Evolutionary conservation across 1,284 basidiomycete species (phyloP), one percentile per base, ranked within the genome.

Genomic region (Exobasidium rhododendri): DNA sequence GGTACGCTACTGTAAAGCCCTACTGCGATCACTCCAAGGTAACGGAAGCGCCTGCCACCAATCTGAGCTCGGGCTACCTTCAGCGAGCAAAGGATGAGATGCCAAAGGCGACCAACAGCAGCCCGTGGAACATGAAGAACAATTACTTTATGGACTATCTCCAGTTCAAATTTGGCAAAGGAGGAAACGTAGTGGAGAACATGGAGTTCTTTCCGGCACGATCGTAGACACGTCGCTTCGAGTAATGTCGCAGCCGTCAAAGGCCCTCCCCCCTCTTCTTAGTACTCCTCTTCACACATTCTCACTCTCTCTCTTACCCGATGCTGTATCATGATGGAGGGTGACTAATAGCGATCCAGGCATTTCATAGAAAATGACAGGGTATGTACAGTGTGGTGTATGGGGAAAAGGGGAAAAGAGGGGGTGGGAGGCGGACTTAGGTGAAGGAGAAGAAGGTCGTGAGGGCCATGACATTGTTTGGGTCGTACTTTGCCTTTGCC

Each of bases 11-110:
- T 17, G 43, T 60, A n/a, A 65, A 61, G 13, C 65, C 56, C 17
- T 58, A 58, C 10, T 43, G 24, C n/a, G 40, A 46, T 51, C 28
- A 28, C 4, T 31, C 55, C 6, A 7, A 60, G 63, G 49, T 69
- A 30, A 50, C 47, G n/a, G 65, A 57, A 20, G 58, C 59, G 13
- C 65, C 74, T 0, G 58, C 78, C 64, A 65, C 78, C 60, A 67
- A 74, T 54, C 68, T 80, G 59, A 69, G 60, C 55, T 78, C 78
- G 56, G 75, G 73, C 13, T 80, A 80, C 55, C 65, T 80, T 20
- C 61, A 71, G 46, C 66, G 72, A 62, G 77, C 74, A 4, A 55
- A 66, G 52, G 56, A 57, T 4, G 53, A 65, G 5, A 55, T 80
- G 55, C 78, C 78, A 45, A 75, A 71, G 58, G 68, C 74, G n/a